Evolutionary conservation across 805 yeast genomes (phyloP).

Genomic region (Lipomyces lipofer): DNA sequence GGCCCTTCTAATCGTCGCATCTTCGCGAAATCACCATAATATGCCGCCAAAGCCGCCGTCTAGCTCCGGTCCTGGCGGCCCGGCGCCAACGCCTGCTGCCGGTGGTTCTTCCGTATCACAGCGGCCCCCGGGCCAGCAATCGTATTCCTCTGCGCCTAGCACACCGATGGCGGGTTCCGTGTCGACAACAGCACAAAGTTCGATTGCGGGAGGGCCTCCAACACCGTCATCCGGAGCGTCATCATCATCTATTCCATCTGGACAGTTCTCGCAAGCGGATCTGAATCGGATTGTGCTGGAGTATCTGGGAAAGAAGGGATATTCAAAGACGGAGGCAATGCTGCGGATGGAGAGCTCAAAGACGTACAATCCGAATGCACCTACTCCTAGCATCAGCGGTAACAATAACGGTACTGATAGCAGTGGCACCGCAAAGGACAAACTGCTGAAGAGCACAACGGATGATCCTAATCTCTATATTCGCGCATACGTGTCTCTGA

Average conservation of each 20-base stretch:
- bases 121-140: background rate
- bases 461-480: constrained; percentile 69
- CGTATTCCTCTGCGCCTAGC: constrained; percentile 3
- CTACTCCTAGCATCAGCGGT: constrained; percentile 11
- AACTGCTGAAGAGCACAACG: constrained; percentile 20
- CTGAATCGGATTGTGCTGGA: constrained; percentile 89
- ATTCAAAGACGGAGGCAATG: constrained; percentile 91
- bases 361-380: constrained; percentile 37
- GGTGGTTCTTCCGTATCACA: background rate
- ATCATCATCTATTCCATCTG: no score
- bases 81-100: background rate
- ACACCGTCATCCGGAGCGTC: no score
- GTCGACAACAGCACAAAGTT: no score
- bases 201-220: constrained; percentile 1
- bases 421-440: constrained; percentile 42
- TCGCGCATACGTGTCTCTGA: constrained; percentile 77
- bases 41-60: constrained; percentile 27
- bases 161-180: no score
- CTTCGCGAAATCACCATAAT: no score
- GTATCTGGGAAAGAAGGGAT: constrained; percentile 89
- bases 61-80: constrained; percentile 13
- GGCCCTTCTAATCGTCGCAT: no score
- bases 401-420: constrained; percentile 30
- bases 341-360: constrained; percentile 69
- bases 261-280: constrained; percentile 68